Evolutionary conservation across 2,329 filamentous ascomycete genomes (phyloP).

Genomic region (Arthrobotrys sphaeroides): DNA sequence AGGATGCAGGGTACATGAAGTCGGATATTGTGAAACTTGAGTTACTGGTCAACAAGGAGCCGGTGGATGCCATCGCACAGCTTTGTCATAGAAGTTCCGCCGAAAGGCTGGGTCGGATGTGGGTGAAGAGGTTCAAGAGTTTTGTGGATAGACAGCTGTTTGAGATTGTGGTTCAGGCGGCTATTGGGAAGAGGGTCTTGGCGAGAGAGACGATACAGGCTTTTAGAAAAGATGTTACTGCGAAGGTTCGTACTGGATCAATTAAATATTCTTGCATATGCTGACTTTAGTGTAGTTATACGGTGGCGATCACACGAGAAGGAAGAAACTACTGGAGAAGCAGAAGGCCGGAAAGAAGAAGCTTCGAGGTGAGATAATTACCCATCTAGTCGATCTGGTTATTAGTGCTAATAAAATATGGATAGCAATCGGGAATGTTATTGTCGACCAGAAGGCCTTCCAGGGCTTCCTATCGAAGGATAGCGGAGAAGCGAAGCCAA

Average conservation of each 20-base stretch:
- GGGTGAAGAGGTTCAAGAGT: slow-evolving; percentile 96
- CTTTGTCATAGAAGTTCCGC: slow-evolving; percentile 85
- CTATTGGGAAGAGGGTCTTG: slow-evolving; percentile 81
- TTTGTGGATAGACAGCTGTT: slow-evolving; percentile 98
- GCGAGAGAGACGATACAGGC: slow-evolving; percentile 95
- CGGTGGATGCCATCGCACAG: slow-evolving; percentile 93
- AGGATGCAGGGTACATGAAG: slow-evolving; percentile 86
- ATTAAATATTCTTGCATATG: slow-evolving; percentile 66
- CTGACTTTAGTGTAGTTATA: slow-evolving; percentile 68
- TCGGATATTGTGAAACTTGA: slow-evolving; percentile 88
- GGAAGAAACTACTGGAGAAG: slow-evolving; percentile 89
- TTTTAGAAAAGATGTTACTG: slow-evolving; percentile 92
- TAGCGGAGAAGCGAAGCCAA: slow-evolving; percentile 39
- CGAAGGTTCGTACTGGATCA: slow-evolving; percentile 59
- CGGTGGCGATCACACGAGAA: slow-evolving; percentile 82
- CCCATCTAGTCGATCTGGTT: background rate
- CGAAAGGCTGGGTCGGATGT: slow-evolving; percentile 80
- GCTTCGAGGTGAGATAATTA: slow-evolving; percentile 65
- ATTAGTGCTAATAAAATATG: background rate
- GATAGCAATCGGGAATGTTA: slow-evolving; percentile 76
- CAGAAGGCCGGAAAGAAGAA: slow-evolving; percentile 96
- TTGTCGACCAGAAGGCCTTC: slow-evolving; percentile 96
- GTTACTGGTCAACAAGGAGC: slow-evolving; percentile 88
- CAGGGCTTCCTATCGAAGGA: slow-evolving; percentile 90
- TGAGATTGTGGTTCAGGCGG: slow-evolving; percentile 93